These are phyloP conservation scores for Epicoccum sorghinum DNA, from an alignment of 2,329 filamentous ascomycete species.

Conservation along the genomic window DNA sequence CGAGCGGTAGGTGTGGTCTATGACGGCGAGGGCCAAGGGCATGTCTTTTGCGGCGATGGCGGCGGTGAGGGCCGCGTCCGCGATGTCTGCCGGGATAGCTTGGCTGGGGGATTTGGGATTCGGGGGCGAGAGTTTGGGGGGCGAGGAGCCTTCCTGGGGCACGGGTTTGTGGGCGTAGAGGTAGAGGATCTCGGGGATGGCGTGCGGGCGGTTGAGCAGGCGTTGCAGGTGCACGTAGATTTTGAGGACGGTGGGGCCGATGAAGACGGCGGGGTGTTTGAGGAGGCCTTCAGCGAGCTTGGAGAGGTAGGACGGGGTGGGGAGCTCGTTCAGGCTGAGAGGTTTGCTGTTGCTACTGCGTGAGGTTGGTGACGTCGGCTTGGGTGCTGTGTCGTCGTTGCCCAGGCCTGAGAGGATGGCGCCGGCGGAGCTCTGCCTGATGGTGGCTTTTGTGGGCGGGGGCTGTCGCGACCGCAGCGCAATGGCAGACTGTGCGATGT, in stretches of 20 bases:
- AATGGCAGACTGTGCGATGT: constrained; percentile 35
- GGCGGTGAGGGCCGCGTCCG: constrained; percentile 74
- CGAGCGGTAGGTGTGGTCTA: constrained; percentile 71
- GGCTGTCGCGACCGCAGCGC: constrained; percentile 37
- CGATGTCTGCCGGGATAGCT: constrained; percentile 73
- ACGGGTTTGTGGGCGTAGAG: constrained; percentile 84
- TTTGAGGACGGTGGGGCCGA: constrained; percentile 74
- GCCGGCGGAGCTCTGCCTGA: constrained; percentile 42
- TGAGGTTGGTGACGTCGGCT: too few species aligned
- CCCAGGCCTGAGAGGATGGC: constrained; percentile 42
- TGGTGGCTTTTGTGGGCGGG: constrained; percentile 24
- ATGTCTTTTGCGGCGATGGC: constrained; percentile 83
- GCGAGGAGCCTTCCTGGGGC: constrained; percentile 65
- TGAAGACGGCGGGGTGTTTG: constrained; percentile 76
- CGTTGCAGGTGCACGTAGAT: constrained; percentile 79
- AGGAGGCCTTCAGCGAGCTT: constrained; percentile 71
- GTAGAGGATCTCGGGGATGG: constrained; percentile 78
- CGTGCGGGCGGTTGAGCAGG: constrained; percentile 72
- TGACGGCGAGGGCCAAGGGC: constrained; percentile 74
- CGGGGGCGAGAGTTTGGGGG: constrained; percentile 48
- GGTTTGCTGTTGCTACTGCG: constrained; percentile 6
- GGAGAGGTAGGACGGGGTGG: constrained; percentile 52
- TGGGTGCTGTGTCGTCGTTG: constrained; percentile 22
- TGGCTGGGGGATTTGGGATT: constrained; percentile 73
- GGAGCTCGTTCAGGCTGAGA: constrained; percentile 31